phyloP scores from a whole-genome alignment of 78 protist genomes.

The Speleostelium caveatum region DNA sequence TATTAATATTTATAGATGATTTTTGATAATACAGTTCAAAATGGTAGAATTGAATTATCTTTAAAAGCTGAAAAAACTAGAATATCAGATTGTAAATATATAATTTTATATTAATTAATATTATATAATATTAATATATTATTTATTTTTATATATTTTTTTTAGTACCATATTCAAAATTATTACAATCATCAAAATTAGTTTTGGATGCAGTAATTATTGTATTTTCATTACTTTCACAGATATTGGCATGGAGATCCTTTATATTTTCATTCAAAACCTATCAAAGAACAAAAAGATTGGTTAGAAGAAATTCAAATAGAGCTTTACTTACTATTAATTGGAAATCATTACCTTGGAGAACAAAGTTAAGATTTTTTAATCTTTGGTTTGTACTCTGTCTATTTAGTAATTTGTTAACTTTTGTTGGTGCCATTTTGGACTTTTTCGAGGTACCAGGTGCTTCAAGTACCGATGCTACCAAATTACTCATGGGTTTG shows the following conservation, averaged over 20 bases:
- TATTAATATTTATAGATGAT: no score
- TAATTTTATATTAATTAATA: not conserved
- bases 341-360: slow-evolving; percentile 56
- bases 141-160: not conserved
- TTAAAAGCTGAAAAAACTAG: slow-evolving; percentile 17
- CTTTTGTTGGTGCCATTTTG: slow-evolving; percentile 37
- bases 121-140: not conserved
- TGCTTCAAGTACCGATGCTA: not conserved
- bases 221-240: slow-evolving; percentile 38
- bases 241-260: slow-evolving; percentile 74
- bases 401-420: slow-evolving; percentile 25
- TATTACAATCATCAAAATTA: slow-evolving; percentile 63
- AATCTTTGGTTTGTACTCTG: slow-evolving; percentile 78
- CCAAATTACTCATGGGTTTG: slow-evolving; percentile 41
- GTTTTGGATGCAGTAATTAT: slow-evolving; percentile 52
- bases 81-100: slow-evolving; percentile 3
- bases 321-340: slow-evolving; percentile 6
- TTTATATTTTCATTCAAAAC: slow-evolving; percentile 70
- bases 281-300: slow-evolving; percentile 62
- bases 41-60: slow-evolving; percentile 36
- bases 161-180: slow-evolving; percentile 53
- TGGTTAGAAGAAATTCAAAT: slow-evolving; percentile 1
- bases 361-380: slow-evolving; percentile 76
- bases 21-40: slow-evolving; percentile 44
- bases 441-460: slow-evolving; percentile 62